Base-by-base conservation (phyloP, 2,329 filamentous ascomycete species). In the Seiridium unicorne region DNA sequence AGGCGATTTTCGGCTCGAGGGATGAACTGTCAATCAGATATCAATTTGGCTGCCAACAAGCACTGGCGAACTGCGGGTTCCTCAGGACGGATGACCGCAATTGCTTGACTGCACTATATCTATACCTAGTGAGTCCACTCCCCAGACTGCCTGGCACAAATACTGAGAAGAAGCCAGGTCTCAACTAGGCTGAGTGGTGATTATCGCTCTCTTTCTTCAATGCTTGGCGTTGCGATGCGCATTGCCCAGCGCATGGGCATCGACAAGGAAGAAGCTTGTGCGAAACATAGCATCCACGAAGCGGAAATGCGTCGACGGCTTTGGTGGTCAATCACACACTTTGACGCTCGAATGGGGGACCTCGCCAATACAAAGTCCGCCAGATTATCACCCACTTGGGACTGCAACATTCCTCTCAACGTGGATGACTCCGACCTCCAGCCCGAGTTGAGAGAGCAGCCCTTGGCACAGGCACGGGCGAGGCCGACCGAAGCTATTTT, bases 261-360 rank as follows among this genome's bases (percentile, higher is more conserved):
- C 4, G 77, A 87, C 55, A 76, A 66, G 56, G 85, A 88, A 66
- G 65, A 75, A 0, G 62, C 61, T 0, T 63, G 68, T 11, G 51
- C 68, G 1, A 67, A 62, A 31, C 68, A 58, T 26, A 63, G 61
- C 4, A 57, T 65, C 5, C 79, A 83, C 10, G 85, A 89, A 64
- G 80, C 79, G 1, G 86, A 89, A 70, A 79, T 88, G 75, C 80
- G 85, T 9, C 80, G 86, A 36, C 74, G 86, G 40, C 76, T 89
- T 0, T 89, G 85, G 85, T 89, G 85, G 86, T 76, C 83, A 0
- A 70, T 89, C 0, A 70, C 83, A 0, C 68, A 83, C 3, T 84
- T 87, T 59, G 87, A 89, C 64, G 70, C 72, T 51, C 84, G 86
- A 11, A 77, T 86, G 9, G 72, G 80, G 63, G 84, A 88, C 63